Evolutionary conservation across 116 monocot species (phyloP), one percentile per base, ranked within the genome.

Genomic region (Zostera marina): DNA sequence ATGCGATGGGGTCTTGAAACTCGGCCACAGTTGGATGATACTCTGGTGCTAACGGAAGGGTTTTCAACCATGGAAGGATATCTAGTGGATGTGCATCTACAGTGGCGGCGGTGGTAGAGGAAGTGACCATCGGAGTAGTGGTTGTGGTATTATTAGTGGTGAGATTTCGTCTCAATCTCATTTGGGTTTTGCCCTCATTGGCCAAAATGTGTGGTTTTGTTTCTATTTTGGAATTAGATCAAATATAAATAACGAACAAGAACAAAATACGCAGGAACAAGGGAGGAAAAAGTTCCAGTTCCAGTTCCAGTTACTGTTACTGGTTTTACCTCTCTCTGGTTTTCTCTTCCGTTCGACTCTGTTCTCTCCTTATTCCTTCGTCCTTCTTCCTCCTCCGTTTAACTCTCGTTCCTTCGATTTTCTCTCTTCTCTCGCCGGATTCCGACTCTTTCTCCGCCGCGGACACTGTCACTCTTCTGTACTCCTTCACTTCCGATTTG

Each of bases 1-100:
- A 98, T 20, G 80, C 69, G 54, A 98, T 86, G 60, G 98, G 98
- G 68, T 98, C 98, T 48, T 69, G 62, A 74, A 98, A 90, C 74
- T 98, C 98, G 1, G 74, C 58, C 12, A 61, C 76, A 10, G 91
- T 90, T 9, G 98, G 98, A 63, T 66, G 74, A 79, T 80, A 90
- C 78, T 83, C 86, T 8, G 98, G 98, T 1, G 91, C 98, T 32
- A 71, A 7, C 4, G 98, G 91, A 8, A 98, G 78, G 56, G 90
- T 68, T 54, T 76, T 81, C 12, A 90, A 77, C 90, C 98, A 98
- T 44, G 70, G 61, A 43, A 72, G 76, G 26, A 84, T 68, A 47
- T 82, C 91, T 22, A 40, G 56, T 61, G 67, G 63, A 22, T 60
- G 42, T 13, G 68, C 26, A 40, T 67, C 57, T 11, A 49, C 53